Percentiles rank a stretch among this genome's conserved stretches.
Conservation (phyloP, 805 yeast genomes). For the Komagataella pastoris region DNA sequence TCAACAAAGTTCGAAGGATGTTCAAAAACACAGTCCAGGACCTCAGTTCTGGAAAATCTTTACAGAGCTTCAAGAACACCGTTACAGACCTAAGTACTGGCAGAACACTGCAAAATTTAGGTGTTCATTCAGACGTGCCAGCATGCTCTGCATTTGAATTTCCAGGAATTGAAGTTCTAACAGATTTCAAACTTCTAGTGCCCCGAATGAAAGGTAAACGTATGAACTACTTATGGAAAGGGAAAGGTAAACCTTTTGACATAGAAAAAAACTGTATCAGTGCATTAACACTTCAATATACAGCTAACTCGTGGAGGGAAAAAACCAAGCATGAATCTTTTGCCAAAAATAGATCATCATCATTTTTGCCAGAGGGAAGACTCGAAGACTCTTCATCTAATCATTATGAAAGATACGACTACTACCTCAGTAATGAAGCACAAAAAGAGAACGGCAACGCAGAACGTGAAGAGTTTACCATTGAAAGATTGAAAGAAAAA, state of each 20-base stretch:
- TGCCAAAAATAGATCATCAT: not conserved
- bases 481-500: not conserved
- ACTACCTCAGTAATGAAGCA: not conserved
- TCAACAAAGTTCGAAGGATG: conserved; percentile 18
- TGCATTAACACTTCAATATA: not conserved
- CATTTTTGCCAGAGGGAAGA: not conserved
- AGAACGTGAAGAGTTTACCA: not conserved
- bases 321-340: not conserved
- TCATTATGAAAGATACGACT: not conserved
- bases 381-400: not conserved
- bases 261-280: conserved; percentile 10
- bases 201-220: conserved; percentile 15
- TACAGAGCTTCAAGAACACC: conserved; percentile 13
- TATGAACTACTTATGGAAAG: conserved; percentile 31
- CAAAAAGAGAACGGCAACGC: not conserved
- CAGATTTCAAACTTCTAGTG: conserved; percentile 11
- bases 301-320: not conserved
- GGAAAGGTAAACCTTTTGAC: conserved; percentile 30
- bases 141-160: not conserved
- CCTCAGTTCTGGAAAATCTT: conserved; percentile 20
- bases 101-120: not conserved
- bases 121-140: not conserved
- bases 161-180: conserved; percentile 2
- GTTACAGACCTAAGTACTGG: conserved; percentile 7
- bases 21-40: conserved; percentile 23